phyloP scores from a whole-genome alignment of 371 early-diverging fungal species.

The Mortierella sp. region DNA sequence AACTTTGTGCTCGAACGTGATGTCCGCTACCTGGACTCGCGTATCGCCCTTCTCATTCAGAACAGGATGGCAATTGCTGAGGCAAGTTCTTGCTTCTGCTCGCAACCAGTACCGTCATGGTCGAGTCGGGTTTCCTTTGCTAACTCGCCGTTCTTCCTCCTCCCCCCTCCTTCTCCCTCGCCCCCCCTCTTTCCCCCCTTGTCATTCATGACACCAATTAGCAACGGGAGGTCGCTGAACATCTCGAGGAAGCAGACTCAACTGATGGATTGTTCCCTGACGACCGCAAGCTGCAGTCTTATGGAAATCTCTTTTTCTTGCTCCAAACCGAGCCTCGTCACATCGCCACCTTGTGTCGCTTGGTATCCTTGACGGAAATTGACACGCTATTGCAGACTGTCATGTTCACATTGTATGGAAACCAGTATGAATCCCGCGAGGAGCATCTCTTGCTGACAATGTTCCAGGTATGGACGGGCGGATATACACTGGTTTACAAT shows the following conservation, averaged over 20 bases:
- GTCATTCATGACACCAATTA: constrained; percentile 24
- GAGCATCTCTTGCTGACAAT: constrained; percentile 94
- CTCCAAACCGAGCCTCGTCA: constrained; percentile 94
- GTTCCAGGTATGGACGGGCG: constrained; percentile 80
- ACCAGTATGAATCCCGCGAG: constrained; percentile 96
- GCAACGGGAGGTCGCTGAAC: constrained; percentile 83
- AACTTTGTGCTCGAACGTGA: constrained; percentile 95
- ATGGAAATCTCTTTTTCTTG: constrained; percentile 94
- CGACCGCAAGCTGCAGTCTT: constrained; percentile 87
- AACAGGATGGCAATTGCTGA: constrained; percentile 93
- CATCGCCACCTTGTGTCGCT: constrained; percentile 85
- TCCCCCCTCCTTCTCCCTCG: constrained; percentile 2
- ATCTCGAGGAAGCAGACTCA: constrained; percentile 79
- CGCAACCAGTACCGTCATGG: neutral
- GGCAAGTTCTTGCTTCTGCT: constrained; percentile 54
- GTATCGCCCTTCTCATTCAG: constrained; percentile 94
- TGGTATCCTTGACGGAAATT: constrained; percentile 89
- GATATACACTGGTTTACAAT: too few relatives aligned
- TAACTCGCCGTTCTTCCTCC: neutral
- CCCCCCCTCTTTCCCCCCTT: neutral
- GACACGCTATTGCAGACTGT: constrained; percentile 94
- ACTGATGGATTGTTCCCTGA: constrained; percentile 79
- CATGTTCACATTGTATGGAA: constrained; percentile 96
- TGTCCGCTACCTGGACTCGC: constrained; percentile 91
- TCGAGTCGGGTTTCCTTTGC: too few relatives aligned